Percentiles rank a stretch among this genome's conserved stretches.
Evolutionary conservation across 257 asterid genomes (phyloP).

Genomic region (Dorcoceras hygrometricum): DNA sequence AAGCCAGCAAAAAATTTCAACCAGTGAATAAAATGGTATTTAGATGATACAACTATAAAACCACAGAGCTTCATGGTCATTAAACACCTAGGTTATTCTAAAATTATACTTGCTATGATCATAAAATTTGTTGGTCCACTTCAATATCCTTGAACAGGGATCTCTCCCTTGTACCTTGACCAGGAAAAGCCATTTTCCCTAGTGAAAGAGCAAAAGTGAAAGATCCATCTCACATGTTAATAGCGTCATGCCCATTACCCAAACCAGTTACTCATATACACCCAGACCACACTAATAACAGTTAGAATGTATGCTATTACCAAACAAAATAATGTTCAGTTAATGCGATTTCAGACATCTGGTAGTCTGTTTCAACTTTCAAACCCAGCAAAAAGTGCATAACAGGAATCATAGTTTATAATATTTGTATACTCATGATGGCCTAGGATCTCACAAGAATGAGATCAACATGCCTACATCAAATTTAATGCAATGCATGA

Average conservation of each 20-base stretch:
- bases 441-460: background rate
- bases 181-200: background rate
- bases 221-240: background rate
- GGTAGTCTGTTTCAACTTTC: background rate
- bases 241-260: background rate
- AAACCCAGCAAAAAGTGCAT: background rate
- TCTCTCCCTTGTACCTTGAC: background rate
- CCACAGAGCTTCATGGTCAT: background rate
- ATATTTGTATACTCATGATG: background rate
- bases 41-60: background rate
- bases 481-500: background rate
- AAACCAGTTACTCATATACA: background rate
- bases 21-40: background rate
- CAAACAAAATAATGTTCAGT: background rate
- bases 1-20: background rate
- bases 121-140: background rate
- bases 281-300: background rate
- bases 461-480: background rate
- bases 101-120: background rate
- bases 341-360: background rate
- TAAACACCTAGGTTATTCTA: background rate
- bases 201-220: background rate
- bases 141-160: background rate
- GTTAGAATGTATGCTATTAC: background rate
- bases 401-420: background rate